phyloP scores from a whole-genome alignment of 257 asterid genomes.

The Solanum piurae region DNA sequence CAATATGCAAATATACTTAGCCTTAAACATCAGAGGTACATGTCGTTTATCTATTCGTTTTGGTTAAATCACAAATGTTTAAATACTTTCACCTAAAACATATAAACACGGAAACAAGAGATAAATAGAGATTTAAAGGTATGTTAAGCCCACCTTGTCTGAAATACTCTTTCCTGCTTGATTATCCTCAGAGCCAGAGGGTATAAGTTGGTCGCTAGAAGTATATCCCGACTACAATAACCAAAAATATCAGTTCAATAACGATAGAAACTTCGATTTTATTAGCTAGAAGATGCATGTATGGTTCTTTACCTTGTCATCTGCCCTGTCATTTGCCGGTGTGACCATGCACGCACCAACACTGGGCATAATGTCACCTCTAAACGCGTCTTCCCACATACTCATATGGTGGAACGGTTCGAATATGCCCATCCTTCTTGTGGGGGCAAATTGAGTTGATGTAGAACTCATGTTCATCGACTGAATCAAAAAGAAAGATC shows the following conservation, averaged over 20 bases:
- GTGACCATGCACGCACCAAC: constrained; percentile 25
- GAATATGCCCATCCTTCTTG: constrained; percentile 51
- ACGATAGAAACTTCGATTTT: not conserved
- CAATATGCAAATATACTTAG: not conserved
- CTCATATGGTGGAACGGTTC: constrained; percentile 65
- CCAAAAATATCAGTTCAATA: not conserved
- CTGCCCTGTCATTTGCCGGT: constrained; percentile 35
- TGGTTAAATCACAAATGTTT: not conserved
- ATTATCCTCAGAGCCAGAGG: constrained; percentile 5
- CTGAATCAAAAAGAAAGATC: not conserved
- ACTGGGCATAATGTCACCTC: constrained; percentile 38
- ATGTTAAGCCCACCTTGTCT: not conserved
- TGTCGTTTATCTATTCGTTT: not conserved
- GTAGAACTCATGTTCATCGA: constrained; percentile 50
- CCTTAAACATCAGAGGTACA: not conserved
- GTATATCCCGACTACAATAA: constrained; percentile 7
- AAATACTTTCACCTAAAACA: not conserved
- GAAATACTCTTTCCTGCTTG: constrained; percentile 1
- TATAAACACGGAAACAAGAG: not conserved
- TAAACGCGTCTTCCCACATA: constrained; percentile 74
- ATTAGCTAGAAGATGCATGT: not conserved
- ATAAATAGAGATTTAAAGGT: not conserved
- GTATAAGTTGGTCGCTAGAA: constrained; percentile 2
- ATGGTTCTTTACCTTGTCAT: constrained; percentile 42
- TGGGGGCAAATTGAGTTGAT: constrained; percentile 53